Conservation (phyloP, 441 rosid species). For the Syzygium syzygioides region DNA sequence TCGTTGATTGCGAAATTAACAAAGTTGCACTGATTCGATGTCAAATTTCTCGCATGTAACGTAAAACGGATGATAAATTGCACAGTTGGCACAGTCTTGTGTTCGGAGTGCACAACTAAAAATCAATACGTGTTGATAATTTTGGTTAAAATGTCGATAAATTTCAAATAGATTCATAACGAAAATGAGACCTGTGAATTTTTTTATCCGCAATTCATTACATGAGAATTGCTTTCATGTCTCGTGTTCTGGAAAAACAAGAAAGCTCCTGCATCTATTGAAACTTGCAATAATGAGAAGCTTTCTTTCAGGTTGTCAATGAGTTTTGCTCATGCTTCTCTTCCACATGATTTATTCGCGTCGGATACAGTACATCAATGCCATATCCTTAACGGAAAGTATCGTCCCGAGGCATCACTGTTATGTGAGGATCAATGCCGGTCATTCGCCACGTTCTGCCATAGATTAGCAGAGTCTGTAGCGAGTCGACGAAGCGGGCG, state of each 20-base stretch:
- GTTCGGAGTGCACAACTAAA: background rate
- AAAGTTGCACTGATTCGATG: background rate
- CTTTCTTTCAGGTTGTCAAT: background rate
- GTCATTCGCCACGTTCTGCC: background rate
- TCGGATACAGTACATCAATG: background rate
- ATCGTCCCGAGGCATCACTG: background rate
- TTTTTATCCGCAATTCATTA: accelerated
- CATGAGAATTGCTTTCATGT: background rate
- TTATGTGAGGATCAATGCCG: background rate
- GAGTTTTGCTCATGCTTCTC: background rate
- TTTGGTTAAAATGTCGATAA: background rate
- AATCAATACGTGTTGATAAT: background rate
- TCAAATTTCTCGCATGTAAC: no score
- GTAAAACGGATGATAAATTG: no score
- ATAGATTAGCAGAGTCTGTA: background rate
- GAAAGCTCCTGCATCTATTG: background rate
- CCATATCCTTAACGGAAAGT: background rate
- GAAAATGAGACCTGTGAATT: background rate
- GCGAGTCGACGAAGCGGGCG: background rate
- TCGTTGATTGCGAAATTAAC: background rate
- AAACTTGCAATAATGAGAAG: background rate
- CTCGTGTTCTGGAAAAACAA: background rate
- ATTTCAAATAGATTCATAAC: background rate
- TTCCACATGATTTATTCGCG: background rate
- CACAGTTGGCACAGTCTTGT: background rate